These are phyloP conservation scores for Boletus rubropictus DNA, from an alignment of 768 basidiomycete species.

Conservation along the genomic window DNA sequence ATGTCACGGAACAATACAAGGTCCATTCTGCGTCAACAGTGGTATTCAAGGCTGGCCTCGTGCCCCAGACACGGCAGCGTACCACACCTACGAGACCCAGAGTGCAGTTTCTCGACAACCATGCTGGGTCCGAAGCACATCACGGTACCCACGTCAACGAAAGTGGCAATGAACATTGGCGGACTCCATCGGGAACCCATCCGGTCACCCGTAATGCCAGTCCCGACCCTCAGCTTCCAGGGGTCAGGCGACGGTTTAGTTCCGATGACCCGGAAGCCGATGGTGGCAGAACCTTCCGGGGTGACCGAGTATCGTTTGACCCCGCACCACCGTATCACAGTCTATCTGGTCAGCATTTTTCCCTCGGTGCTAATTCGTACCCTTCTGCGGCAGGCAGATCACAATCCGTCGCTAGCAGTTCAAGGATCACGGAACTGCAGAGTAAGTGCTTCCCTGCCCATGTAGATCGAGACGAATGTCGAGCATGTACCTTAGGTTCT, in stretches of 20 bases:
- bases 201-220: conserved; percentile 8
- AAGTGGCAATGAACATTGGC: background rate
- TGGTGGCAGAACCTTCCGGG: background rate
- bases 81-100: conserved; percentile 15
- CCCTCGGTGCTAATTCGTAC: background rate
- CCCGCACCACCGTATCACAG: conserved; percentile 32
- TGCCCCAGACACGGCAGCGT: conserved; percentile 23
- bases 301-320: conserved; percentile 2
- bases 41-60: conserved; percentile 61
- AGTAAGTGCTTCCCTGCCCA: conserved; percentile 4
- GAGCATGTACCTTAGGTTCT: conserved; percentile 10
- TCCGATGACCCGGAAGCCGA: conserved; percentile 7
- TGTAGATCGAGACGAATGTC: background rate
- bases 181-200: background rate
- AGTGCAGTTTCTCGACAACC: conserved; percentile 10
- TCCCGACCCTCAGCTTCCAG: conserved; percentile 2
- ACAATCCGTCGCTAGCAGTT: conserved; percentile 6
- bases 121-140: background rate
- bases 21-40: conserved; percentile 66
- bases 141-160: background rate
- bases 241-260: conserved; percentile 5
- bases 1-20: conserved; percentile 72
- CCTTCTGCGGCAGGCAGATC: conserved; percentile 1
- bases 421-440: conserved; percentile 6
- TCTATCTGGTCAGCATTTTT: background rate